phyloP scores from a whole-genome alignment of 2,329 filamentous ascomycete species.

The Talaromyces sp. region DNA sequence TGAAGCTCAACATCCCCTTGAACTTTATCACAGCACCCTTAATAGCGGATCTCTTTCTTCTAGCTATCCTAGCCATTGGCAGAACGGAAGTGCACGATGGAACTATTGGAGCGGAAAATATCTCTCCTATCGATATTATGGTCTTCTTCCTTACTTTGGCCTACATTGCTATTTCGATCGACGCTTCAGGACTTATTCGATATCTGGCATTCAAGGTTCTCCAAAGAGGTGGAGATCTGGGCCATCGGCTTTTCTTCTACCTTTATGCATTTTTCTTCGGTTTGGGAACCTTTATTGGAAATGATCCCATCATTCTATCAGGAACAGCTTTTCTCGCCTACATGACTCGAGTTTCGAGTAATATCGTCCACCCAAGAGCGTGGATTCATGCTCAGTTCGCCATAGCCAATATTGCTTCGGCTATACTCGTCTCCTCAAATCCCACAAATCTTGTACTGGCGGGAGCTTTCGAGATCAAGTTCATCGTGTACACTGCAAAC shows the following conservation, averaged over 20 bases:
- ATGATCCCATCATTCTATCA: conserved; percentile 74
- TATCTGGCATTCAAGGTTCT: conserved; percentile 72
- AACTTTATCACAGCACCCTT: conserved; percentile 73
- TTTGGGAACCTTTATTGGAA: conserved; percentile 70
- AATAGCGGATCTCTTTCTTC: conserved; percentile 70
- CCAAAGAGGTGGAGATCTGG: conserved; percentile 67
- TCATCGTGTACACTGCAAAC: conserved; percentile 74
- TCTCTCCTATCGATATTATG: conserved; percentile 73
- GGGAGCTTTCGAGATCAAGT: conserved; percentile 71
- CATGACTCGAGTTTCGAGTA: conserved; percentile 74
- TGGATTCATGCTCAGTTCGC: conserved; percentile 76
- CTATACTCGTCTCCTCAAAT: conserved; percentile 76
- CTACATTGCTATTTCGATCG: conserved; percentile 77
- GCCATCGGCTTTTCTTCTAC: conserved; percentile 70
- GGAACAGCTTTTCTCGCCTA: conserved; percentile 76
- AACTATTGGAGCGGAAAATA: conserved; percentile 66
- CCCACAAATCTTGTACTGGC: conserved; percentile 76
- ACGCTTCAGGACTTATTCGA: conserved; percentile 72
- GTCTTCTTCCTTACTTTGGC: conserved; percentile 72
- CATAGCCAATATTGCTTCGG: conserved; percentile 72
- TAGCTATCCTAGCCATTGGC: conserved; percentile 70
- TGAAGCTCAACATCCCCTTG: conserved; percentile 62
- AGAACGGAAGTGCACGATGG: conserved; percentile 68
- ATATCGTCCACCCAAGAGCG: conserved; percentile 69
- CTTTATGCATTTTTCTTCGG: conserved; percentile 73